Evolutionary conservation across 1,284 basidiomycete genomes (phyloP).

Genomic region (Ceratorhiza oryzae-sativae): DNA sequence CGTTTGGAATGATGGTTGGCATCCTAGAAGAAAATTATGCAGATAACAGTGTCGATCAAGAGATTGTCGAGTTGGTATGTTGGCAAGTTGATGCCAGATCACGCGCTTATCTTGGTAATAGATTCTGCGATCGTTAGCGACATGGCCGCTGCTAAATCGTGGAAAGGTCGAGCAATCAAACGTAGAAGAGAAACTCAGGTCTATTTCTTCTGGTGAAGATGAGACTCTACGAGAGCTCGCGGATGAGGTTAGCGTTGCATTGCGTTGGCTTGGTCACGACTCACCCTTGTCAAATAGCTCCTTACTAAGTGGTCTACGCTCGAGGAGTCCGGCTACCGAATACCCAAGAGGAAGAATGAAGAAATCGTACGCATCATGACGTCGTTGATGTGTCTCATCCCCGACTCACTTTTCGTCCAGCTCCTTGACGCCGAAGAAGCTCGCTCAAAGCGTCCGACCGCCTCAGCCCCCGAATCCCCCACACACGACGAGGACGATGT

Average conservation of each 20-base stretch:
- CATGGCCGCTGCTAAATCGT: constrained; percentile 86
- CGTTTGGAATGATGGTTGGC: constrained; percentile 91
- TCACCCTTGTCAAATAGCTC: constrained; percentile 55
- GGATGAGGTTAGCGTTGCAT: constrained; percentile 59
- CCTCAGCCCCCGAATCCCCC: constrained; percentile 13
- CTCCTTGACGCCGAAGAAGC: constrained; percentile 35
- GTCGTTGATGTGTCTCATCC: too few species aligned
- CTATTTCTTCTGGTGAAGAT: constrained; percentile 63
- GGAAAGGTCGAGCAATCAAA: constrained; percentile 95
- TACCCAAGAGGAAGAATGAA: constrained; percentile 71
- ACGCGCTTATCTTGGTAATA: constrained; percentile 24
- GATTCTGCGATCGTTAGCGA: constrained; percentile 70
- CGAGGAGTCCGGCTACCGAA: constrained; percentile 75
- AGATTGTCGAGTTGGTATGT: constrained; percentile 73
- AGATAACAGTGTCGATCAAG: constrained; percentile 46
- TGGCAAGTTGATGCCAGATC: constrained; percentile 60
- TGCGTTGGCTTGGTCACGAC: neutral
- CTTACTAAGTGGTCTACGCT: constrained; percentile 78
- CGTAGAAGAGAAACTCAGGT: constrained; percentile 72
- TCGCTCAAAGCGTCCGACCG: constrained; percentile 28
- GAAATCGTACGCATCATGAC: constrained; percentile 24
- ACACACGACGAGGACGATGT: constrained; percentile 47
- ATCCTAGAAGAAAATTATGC: constrained; percentile 76
- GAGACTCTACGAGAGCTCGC: constrained; percentile 64
- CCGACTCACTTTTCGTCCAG: constrained; percentile 1